A percentile compares a stretch with the other conserved stretches of the same genome.
phyloP scores from a whole-genome alignment of 805 yeast genomes.

The Yarrowia keelungensis region DNA sequence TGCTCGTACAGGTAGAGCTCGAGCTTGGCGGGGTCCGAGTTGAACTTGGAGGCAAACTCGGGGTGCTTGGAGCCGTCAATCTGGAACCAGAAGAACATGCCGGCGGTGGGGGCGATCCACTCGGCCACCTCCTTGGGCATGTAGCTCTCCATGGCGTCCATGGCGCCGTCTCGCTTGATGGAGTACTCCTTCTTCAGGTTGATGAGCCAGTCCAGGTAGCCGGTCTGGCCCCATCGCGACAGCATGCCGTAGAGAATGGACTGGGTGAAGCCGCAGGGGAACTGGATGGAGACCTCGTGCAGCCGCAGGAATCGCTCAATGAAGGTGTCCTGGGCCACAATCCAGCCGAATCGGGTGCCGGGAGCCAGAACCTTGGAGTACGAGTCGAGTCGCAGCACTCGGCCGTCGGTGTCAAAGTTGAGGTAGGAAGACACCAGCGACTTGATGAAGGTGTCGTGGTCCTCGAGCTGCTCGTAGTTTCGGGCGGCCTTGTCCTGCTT shows the following conservation, averaged over 20 bases:
- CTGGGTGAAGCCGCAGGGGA: conserved; percentile 82
- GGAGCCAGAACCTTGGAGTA: conserved; percentile 93
- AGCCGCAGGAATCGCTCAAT: conserved; percentile 71
- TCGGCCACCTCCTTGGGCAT: conserved; percentile 55
- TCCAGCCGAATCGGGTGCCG: conserved; percentile 89
- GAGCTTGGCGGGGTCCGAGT: conserved; percentile 45
- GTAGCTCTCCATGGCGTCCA: conserved; percentile 71
- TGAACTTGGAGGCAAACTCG: conserved; percentile 49
- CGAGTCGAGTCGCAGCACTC: conserved; percentile 88
- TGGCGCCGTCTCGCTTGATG: conserved; percentile 83
- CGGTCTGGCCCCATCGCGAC: conserved; percentile 87
- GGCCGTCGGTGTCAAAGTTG: conserved; percentile 80
- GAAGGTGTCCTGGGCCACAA: conserved; percentile 70
- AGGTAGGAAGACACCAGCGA: conserved; percentile 78
- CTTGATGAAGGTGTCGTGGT: conserved; percentile 65
- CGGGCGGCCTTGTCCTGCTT: conserved; percentile 52
- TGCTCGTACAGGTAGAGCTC: conserved; percentile 50
- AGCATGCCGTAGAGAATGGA: conserved; percentile 72
- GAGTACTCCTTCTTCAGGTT: conserved; percentile 78
- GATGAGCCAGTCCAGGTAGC: conserved; percentile 88
- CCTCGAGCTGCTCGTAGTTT: conserved; percentile 39
- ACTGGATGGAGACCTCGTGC: conserved; percentile 82
- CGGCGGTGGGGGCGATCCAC: conserved; percentile 57
- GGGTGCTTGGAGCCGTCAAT: conserved; percentile 62
- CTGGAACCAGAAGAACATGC: conserved; percentile 61